These are phyloP conservation scores for Bryum argenteum DNA, from an alignment of 225 moss, liverwort and hornwort species.

Conservation along the genomic window DNA sequence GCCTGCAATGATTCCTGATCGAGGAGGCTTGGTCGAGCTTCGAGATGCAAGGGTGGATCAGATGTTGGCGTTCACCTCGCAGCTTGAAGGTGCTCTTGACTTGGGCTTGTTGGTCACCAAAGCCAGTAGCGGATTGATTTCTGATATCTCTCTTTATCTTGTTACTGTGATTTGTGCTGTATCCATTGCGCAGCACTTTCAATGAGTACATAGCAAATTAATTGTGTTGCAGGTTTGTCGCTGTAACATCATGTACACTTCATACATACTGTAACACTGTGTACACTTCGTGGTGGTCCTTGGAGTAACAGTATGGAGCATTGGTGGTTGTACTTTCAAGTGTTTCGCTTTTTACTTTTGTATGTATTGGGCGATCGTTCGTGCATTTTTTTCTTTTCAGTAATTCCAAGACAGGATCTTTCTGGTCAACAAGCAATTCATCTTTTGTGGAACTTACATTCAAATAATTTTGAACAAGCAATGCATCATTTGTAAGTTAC, in stretches of 20 bases:
- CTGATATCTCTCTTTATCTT: slow-evolving; percentile 52
- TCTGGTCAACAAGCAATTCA: no score
- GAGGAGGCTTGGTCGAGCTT: slow-evolving; percentile 35
- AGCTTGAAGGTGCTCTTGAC: slow-evolving; percentile 53
- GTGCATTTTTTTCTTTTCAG: no score
- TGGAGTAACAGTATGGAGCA: neutral
- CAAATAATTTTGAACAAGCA: no score
- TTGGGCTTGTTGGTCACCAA: slow-evolving; percentile 43
- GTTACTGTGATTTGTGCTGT: slow-evolving; percentile 52
- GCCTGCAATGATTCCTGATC: slow-evolving; percentile 31
- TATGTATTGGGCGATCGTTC: no score
- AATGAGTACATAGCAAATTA: slow-evolving; percentile 35
- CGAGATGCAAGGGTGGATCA: slow-evolving; percentile 39
- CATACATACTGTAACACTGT: neutral
- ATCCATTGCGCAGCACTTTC: slow-evolving; percentile 42
- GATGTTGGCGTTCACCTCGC: slow-evolving; percentile 47
- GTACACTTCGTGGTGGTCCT: neutral
- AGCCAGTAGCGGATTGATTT: slow-evolving; percentile 42
- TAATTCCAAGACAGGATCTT: no score
- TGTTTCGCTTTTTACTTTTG: no score
- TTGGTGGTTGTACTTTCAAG: no score
- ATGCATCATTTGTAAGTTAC: no score
- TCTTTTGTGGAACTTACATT: no score
- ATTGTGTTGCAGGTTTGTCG: slow-evolving; percentile 13
- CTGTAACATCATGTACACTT: slow-evolving; percentile 11